Evolutionary conservation across 2,329 filamentous ascomycete genomes (phyloP).

Genomic region (Fusarium sp.): DNA sequence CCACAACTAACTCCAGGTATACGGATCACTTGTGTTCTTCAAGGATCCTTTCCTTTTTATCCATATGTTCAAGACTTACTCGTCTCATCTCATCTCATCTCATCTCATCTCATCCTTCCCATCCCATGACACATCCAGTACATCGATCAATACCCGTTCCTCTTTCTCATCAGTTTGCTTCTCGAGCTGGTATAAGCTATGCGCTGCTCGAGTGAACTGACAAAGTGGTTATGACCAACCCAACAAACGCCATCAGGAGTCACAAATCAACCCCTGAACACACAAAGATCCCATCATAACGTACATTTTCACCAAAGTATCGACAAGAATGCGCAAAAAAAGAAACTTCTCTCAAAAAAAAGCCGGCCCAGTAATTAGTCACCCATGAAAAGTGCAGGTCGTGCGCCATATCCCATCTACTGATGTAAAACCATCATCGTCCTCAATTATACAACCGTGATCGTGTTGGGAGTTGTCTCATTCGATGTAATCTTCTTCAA

Average conservation of each 20-base stretch:
- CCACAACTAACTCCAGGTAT: conserved; percentile 34
- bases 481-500: conserved; percentile 37
- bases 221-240: conserved; percentile 32
- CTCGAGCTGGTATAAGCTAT: conserved; percentile 35
- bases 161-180: conserved; percentile 23
- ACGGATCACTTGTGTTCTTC: conserved; percentile 28
- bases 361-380: conserved; percentile 29
- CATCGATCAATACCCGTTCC: conserved; percentile 29
- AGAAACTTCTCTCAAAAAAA: conserved; percentile 33
- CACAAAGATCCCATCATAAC: conserved; percentile 36
- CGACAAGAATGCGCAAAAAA: conserved; percentile 37
- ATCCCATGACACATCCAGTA: conserved; percentile 28
- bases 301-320: conserved; percentile 42
- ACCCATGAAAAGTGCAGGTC: conserved; percentile 32
- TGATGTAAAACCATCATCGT: conserved; percentile 35
- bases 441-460: conserved; percentile 41
- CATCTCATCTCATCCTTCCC: background rate
- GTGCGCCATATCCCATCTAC: conserved; percentile 36
- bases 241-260: conserved; percentile 34
- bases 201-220: conserved; percentile 35
- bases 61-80: conserved; percentile 23
- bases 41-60: conserved; percentile 27
- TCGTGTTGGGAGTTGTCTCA: conserved; percentile 38
- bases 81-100: background rate
- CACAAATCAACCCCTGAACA: conserved; percentile 5